Evolutionary conservation across 371 early-diverging fungal species (phyloP), one percentile per base, ranked within the genome.

Genomic region (Lichtheimia ornata): DNA sequence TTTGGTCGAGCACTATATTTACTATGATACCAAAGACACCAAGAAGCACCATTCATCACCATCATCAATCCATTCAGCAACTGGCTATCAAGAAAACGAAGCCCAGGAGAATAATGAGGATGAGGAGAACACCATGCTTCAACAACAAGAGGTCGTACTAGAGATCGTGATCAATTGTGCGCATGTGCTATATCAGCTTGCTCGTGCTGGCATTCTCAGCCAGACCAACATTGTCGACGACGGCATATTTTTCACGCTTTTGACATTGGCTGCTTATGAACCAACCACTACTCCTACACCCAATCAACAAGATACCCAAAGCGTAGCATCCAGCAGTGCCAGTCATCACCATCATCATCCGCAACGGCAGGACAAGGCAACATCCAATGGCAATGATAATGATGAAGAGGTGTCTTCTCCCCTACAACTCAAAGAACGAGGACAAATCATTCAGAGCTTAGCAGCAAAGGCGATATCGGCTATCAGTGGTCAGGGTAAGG

Each of bases 391-490:
- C 12, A 28, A 60, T 13, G 13, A 50, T n/a, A 27, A 28, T 4
- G 27, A 51, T 0, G 61, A 58, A 54, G 51, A 56, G 22, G 44
- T 25, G 15, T 66, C 70, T 11, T 9, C 35, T 35, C 6, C 30
- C 7, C 9, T 35, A 40, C 73, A 72, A 40, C 50, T 69, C 42
- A 42, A 45, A 9, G 72, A 76, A 20, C 53, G 76, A 0, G 58
- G 67, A 0, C 15, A 28, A 5, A 65, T 79, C 15, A 75, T 81
- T 25, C 77, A 73, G 52, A 76, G 65, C 53, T 50, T 80, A 20
- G 76, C 81, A 24, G 72, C 76, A 1, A 83, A 83, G 42, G 61
- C 79, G 1, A 70, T 81, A n/a, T 78, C 83, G n/a, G 63, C 70
- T 1, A 69, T 83, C 22, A 72, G 80, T 49, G 69, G 71, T 40